These are phyloP conservation scores for Neurospora intermedia DNA, from an alignment of 495 filamentous ascomycete species.

Conservation along the genomic window DNA sequence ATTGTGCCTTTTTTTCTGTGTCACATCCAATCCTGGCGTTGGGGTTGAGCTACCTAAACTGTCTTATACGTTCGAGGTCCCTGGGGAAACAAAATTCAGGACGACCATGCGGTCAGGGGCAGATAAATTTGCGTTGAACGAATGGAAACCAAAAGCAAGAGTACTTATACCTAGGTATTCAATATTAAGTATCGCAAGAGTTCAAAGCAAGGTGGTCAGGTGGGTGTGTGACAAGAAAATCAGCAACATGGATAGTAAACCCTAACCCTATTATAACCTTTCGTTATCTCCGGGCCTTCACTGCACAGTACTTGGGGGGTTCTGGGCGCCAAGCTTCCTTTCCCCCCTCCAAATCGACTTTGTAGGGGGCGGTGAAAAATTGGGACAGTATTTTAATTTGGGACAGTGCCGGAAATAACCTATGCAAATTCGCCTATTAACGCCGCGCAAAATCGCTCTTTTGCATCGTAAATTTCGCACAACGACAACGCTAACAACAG, in stretches of 20 bases:
- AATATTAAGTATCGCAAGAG: background rate
- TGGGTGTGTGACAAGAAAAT: background rate
- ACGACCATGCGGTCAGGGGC: background rate
- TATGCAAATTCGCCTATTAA: no score
- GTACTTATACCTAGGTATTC: background rate
- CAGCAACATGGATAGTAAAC: background rate
- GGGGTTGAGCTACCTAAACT: background rate
- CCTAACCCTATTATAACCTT: background rate
- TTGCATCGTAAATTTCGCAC: no score
- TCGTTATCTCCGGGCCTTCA: background rate
- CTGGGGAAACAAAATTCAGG: background rate
- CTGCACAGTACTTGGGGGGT: no score
- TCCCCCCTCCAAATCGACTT: no score
- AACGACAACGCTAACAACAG: no score
- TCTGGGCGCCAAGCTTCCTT: no score
- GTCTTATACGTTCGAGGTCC: background rate
- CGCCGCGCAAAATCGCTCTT: no score
- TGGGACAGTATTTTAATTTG: no score
- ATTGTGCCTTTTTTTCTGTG: background rate
- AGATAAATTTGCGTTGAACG: background rate
- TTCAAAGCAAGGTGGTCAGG: background rate
- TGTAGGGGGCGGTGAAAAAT: no score
- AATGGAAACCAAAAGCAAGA: background rate
- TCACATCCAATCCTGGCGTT: background rate
- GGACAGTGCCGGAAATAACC: no score